Conservation (phyloP, 495 filamentous ascomycete genomes). For the Penicillium verhagenii region DNA sequence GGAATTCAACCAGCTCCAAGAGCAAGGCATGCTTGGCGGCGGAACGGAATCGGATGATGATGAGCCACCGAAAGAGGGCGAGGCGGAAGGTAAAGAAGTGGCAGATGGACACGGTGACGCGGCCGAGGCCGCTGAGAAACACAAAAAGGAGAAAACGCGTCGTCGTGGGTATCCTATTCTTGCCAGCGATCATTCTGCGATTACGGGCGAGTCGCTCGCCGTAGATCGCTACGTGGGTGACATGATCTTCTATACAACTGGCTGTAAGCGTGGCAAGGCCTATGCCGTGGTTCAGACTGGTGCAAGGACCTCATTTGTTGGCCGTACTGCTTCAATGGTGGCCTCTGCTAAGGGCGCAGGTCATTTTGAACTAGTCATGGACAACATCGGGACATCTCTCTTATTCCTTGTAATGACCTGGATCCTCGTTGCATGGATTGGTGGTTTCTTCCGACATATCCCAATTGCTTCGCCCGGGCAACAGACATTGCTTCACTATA, state of each 20-base stretch:
- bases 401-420: conserved; percentile 67
- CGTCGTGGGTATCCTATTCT: conserved; percentile 56
- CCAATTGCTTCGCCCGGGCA: conserved; percentile 60
- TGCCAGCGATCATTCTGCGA: conserved; percentile 69
- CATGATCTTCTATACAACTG: conserved; percentile 66
- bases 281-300: conserved; percentile 60
- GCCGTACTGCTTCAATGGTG: conserved; percentile 66
- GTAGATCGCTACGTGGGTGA: conserved; percentile 74
- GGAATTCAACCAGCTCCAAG: conserved; percentile 55
- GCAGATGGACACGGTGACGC: conserved; percentile 15
- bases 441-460: conserved; percentile 67
- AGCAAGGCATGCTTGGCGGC: conserved; percentile 54
- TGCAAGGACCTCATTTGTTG: conserved; percentile 69
- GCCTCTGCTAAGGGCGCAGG: conserved; percentile 65
- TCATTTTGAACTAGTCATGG: conserved; percentile 78
- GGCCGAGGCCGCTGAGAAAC: conserved; percentile 9
- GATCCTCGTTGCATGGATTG: conserved; percentile 69
- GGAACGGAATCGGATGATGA: conserved; percentile 54
- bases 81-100: conserved; percentile 9
- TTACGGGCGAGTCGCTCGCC: conserved; percentile 71
- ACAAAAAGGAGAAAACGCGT: conserved; percentile 16
- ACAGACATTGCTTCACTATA: conserved; percentile 61
- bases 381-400: conserved; percentile 68
- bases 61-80: conserved; percentile 14
- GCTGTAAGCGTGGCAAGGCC: conserved; percentile 71